These are phyloP conservation scores for Erodium chrysanthum DNA, from an alignment of 441 rosid genomes.

Conservation along the genomic window DNA sequence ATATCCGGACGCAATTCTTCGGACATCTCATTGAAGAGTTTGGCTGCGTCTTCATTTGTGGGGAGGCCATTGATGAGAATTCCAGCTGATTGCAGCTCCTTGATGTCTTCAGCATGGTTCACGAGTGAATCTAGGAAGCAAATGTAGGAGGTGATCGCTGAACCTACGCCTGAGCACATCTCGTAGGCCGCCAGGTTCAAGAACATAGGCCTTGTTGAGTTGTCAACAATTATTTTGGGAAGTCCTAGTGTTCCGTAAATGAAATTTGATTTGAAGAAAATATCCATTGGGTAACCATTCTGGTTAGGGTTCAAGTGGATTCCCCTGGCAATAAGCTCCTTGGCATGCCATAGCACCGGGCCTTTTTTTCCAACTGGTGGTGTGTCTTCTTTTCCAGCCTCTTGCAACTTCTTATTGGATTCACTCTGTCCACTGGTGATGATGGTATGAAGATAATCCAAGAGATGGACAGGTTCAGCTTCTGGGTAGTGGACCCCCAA, in stretches of 20 bases:
- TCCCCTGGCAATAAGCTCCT: constrained; percentile 16
- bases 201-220: not conserved
- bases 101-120: not conserved
- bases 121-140: not conserved
- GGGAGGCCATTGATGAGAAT: not conserved
- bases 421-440: not conserved
- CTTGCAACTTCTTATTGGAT: not conserved
- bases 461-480: constrained; percentile 11
- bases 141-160: not conserved
- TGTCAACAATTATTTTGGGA: not conserved
- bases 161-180: not conserved
- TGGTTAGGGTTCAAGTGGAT: constrained; percentile 4
- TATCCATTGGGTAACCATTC: constrained; percentile 10
- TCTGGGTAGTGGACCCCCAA: too few relatives aligned
- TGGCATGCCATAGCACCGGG: constrained; percentile 4
- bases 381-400: not conserved
- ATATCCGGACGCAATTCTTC: not conserved
- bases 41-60: not conserved
- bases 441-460: not conserved
- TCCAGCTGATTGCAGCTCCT: not conserved
- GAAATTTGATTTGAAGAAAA: not conserved
- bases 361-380: not conserved
- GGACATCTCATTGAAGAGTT: not conserved
- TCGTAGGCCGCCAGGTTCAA: constrained; percentile 1
- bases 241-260: not conserved